These are phyloP conservation scores for Corinectria fuckeliana DNA, from an alignment of 2,329 filamentous ascomycete species.

Conservation along the genomic window DNA sequence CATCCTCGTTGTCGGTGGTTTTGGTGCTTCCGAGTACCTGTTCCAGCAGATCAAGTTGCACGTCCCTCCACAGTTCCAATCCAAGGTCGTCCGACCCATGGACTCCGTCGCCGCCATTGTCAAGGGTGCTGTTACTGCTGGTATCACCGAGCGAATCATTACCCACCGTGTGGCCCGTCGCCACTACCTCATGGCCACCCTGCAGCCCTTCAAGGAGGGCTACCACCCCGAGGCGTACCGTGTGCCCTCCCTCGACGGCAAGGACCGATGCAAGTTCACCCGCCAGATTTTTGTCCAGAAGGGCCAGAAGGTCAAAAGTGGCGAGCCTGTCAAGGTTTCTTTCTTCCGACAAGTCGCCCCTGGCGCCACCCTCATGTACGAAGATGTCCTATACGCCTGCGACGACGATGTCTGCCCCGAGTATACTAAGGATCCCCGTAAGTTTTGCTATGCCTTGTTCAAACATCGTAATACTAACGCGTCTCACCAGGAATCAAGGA, in stretches of 20 bases:
- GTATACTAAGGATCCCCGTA: constrained; percentile 99
- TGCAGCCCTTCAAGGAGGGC: constrained; percentile 98
- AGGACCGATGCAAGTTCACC: constrained; percentile 98
- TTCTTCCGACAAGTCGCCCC: constrained; percentile 98
- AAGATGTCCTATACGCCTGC: constrained; percentile 96
- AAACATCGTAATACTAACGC: constrained; percentile 35
- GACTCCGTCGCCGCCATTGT: constrained; percentile 98
- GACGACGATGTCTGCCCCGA: constrained; percentile 98
- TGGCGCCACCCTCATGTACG: constrained; percentile 97
- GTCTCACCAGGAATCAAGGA: constrained; percentile 86
- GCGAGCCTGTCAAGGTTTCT: constrained; percentile 97
- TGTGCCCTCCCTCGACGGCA: constrained; percentile 93
- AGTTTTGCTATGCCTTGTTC: constrained; percentile 53
- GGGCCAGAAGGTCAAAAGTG: constrained; percentile 98
- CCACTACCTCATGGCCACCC: constrained; percentile 98
- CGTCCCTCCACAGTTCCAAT: constrained; percentile 96
- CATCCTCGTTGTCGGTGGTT: constrained; percentile 95
- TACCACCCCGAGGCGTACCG: constrained; percentile 98
- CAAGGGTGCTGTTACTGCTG: constrained; percentile 96
- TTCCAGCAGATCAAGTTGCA: constrained; percentile 99
- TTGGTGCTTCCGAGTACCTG: constrained; percentile 97
- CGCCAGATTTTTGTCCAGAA: constrained; percentile 98
- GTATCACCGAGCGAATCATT: constrained; percentile 95
- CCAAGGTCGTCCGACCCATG: constrained; percentile 98
- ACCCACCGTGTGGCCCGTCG: constrained; percentile 96